Base-by-base conservation (phyloP, 176 grass and related monocot genomes). In the Oryza glumipatula region DNA sequence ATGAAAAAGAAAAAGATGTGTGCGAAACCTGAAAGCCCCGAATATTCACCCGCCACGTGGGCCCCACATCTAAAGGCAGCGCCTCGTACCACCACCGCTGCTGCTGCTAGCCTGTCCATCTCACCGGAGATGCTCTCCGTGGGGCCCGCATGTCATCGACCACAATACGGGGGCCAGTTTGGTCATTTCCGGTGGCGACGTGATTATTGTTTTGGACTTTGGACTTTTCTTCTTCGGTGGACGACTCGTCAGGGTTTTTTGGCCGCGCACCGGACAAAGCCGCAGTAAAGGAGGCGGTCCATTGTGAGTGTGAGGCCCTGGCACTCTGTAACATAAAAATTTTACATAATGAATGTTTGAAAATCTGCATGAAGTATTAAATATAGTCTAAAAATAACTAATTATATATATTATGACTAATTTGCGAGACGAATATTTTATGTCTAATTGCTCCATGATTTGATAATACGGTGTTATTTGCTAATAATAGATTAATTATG, bases 11-110 rank as follows among this genome's bases (percentile, higher is more conserved):
- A 22, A 54, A 38, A 15, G 2, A 45, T 60, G 9, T 15, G 23
- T 38, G 36, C 47, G 11, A 13, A 49, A 52, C 45, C 48, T 23
- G 10, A 36, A 38, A 82, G 28, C 66, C 39, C 65, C 17, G 67
- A 82, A 68, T 78, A 88, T 80, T 16, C 61, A 61, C 52, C 30
- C 19, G 22, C 19, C 5, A 14, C 17, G 17, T 22, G 64, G 72
- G 23, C 6, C 73, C 67, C 2, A 9, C 67, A 5, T 32, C 58
- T 6, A 16, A 51, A 67, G 70, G 21, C 45, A n/a, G 41, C 24
- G 6, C 71, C 60, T 7, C 30, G 28, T 13, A 33, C 46, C 35
- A 36, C 9, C 4, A 1, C 32, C 7, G 38, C 0, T 14, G 19
- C 38, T 36, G 66, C 39, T 64, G 66, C 39, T 64, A 15, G 21